A percentile compares a stretch with the other conserved stretches of the same genome.
Conservation (phyloP, 2,329 filamentous ascomycete species). For the Colletotrichum sp. region DNA sequence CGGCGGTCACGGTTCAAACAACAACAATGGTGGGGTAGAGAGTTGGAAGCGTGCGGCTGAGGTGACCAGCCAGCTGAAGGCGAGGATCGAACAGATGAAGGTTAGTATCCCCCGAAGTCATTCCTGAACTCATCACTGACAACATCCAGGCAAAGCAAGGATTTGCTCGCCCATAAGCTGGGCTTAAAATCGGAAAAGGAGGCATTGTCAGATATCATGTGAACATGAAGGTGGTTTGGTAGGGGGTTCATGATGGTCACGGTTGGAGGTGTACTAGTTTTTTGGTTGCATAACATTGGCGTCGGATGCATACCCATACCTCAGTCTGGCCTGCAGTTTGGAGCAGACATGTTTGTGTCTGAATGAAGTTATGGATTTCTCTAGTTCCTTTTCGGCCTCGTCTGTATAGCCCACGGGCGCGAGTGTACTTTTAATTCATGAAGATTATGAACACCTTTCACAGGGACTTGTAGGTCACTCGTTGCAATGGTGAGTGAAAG, state of each 20-base stretch:
- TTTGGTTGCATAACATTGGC: slow-evolving; percentile 35
- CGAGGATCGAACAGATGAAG: slow-evolving; percentile 99
- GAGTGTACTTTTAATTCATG: slow-evolving; percentile 18
- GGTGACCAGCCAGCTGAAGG: slow-evolving; percentile 96
- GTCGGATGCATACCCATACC: slow-evolving; percentile 37
- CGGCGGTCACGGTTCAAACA: slow-evolving; percentile 34
- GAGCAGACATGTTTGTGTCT: slow-evolving; percentile 39
- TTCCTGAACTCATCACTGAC: background rate
- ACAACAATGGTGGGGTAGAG: slow-evolving; percentile 66
- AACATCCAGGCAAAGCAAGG: slow-evolving; percentile 53
- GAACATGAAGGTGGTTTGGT: slow-evolving; percentile 4
- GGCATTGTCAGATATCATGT: slow-evolving; percentile 2
- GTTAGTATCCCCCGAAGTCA: slow-evolving; percentile 38
- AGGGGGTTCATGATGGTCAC: slow-evolving; percentile 2
- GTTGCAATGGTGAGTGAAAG: accelerated
- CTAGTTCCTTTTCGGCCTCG: background rate
- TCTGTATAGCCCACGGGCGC: slow-evolving; percentile 12
- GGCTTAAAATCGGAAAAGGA: background rate
- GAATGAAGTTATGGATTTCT: slow-evolving; percentile 19
- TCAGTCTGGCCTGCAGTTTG: slow-evolving; percentile 26
- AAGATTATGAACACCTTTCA: background rate
- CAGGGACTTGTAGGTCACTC: too few relatives aligned
- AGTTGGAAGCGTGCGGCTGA: slow-evolving; percentile 98
- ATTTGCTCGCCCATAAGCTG: slow-evolving; percentile 37
- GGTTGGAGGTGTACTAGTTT: slow-evolving; percentile 4